Conservation (phyloP, 2,329 filamentous ascomycete genomes). For the Claviceps fusiformis region DNA sequence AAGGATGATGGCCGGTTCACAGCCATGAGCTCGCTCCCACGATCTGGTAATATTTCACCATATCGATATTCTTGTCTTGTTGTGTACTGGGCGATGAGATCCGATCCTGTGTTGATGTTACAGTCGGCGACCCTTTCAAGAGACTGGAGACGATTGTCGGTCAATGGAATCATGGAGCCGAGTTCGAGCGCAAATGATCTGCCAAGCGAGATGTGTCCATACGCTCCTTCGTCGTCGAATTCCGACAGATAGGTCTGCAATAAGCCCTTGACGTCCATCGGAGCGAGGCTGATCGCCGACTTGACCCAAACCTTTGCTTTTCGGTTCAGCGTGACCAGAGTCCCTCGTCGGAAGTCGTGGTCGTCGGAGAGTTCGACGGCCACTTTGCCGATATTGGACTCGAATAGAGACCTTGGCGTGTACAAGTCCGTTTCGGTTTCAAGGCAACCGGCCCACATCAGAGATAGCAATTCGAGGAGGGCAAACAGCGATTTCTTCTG, state of each 20-base stretch:
- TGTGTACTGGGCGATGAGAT: conserved; percentile 94
- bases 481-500: conserved; percentile 85
- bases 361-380: conserved; percentile 88
- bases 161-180: conserved; percentile 71
- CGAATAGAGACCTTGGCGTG: conserved; percentile 69
- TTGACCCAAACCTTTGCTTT: conserved; percentile 72
- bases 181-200: conserved; percentile 90
- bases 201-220: conserved; percentile 83
- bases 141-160: conserved; percentile 73
- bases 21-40: conserved; percentile 51
- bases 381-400: conserved; percentile 63
- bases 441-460: conserved; percentile 92
- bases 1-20: conserved; percentile 39
- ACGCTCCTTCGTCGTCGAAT: conserved; percentile 79
- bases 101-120: conserved; percentile 80
- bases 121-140: conserved; percentile 62
- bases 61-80: conserved; percentile 92
- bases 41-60: conserved; percentile 59
- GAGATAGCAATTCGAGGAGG: conserved; percentile 74
- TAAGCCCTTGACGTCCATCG: conserved; percentile 85
- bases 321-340: conserved; percentile 63
- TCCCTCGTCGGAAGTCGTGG: conserved; percentile 67
- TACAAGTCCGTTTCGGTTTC: conserved; percentile 93
- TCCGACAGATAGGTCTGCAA: conserved; percentile 94
- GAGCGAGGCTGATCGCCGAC: conserved; percentile 68